Base-by-base conservation (phyloP, 495 filamentous ascomycete species). In the Bacidia gigantensis region DNA sequence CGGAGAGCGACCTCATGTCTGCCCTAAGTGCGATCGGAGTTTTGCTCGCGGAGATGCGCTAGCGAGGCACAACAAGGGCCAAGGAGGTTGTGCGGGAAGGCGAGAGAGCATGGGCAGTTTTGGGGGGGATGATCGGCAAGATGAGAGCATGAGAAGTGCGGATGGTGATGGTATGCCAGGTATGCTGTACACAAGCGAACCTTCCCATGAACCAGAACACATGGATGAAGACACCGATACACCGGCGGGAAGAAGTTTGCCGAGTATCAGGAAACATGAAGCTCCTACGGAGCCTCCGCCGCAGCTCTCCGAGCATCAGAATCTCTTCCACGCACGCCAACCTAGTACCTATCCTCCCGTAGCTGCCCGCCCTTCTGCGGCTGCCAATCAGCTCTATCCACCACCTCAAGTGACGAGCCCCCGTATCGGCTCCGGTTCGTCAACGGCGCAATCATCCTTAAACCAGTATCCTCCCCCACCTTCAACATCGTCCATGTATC, bases 31-130 rank as follows among this genome's bases (percentile, higher is more conserved):
- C 62, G 87, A 90, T 39, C 78, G 92, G 49, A 83, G 87, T 50
- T 99, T 99, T 69, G 92, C 92, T 25, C 83, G 92, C 53, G 92
- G 92, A 3, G 92, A 99, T 68, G 92, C 92, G 14, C 67, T 99
- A 22, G 92, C 92, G 25, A 79, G 92, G 44, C 92, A 99, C 63
- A 92, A 86, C 60, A 96, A 97, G 66, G 92, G 93, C 20, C 87
- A 90, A 57, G 92, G 90, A 25, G 92, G 92, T 26, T 99, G 92
- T 64, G 92, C 93, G 21, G 92, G 92, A 42, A 78, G 92, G 44
- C 72, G 92, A 52, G 77, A 84, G 22, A 97, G 87, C 62, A 83
- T 89, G 76, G 84, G 86, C 22, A 83, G 87, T 63, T 92, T 89
- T 62, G 82, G 75, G 3, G 79, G 80, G 12, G 88, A 93, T 43